Percentiles rank a stretch among this genome's conserved stretches.
phyloP scores from a whole-genome alignment of 352 stramenopile species.

The Phytopythium sindhum region DNA sequence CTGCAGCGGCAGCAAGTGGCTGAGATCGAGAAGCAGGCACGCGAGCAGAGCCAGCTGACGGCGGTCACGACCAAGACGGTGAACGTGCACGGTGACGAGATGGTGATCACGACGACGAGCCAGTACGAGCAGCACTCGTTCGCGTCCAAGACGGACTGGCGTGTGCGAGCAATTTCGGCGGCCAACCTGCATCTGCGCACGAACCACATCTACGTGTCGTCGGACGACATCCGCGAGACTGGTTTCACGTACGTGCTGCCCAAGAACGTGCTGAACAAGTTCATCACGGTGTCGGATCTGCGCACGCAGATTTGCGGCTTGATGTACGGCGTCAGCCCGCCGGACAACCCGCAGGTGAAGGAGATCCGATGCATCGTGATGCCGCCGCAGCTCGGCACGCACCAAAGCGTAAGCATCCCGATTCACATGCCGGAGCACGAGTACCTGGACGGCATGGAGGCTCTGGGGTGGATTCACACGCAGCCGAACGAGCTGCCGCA shows the following conservation, averaged over 20 bases:
- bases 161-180: constrained; percentile 97
- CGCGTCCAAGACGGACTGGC: constrained; percentile 99
- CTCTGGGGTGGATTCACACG: constrained; percentile 99
- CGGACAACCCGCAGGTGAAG: constrained; percentile 98
- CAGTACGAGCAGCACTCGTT: constrained; percentile 99
- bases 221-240: constrained; percentile 97
- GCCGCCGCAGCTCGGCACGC: constrained; percentile 98
- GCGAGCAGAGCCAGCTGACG: constrained; percentile 98
- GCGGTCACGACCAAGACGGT: constrained; percentile 99
- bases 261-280: constrained; percentile 99
- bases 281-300: constrained; percentile 98
- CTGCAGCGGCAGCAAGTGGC: constrained; percentile 99
- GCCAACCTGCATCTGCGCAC: constrained; percentile 99
- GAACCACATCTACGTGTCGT: constrained; percentile 99
- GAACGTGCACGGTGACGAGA: constrained; percentile 99
- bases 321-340: constrained; percentile 98
- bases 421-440: constrained; percentile 96
- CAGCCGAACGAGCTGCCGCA: constrained; percentile 98
- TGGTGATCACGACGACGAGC: constrained; percentile 99
- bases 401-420: constrained; percentile 97
- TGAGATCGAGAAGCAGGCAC: constrained; percentile 98
- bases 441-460: constrained; percentile 96
- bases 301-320: constrained; percentile 98
- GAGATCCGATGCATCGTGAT: constrained; percentile 99
- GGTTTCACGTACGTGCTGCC: constrained; percentile 99